Evolutionary conservation across 257 asterid genomes (phyloP), one percentile per base, ranked within the genome.

Genomic region (Solanum lignicaule): DNA sequence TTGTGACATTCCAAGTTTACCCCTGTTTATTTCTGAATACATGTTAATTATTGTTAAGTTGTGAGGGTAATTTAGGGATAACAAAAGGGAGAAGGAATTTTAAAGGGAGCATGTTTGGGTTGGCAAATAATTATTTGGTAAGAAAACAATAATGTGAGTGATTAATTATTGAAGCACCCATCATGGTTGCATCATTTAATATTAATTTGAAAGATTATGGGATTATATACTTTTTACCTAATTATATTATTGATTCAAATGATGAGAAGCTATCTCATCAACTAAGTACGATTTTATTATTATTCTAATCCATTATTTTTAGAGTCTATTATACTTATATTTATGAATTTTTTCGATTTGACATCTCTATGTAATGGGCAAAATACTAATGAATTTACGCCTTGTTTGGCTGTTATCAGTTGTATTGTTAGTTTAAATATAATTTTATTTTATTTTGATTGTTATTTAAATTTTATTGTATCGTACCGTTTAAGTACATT

Each of bases 171-270:
- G 68, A 8, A 81, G 65, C 29, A 5, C 62, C 68, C 20, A 81
- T 81, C 27, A 82, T 82, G 39, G 69, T 15, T 48, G 41, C 3
- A 82, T 82, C 69, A 46, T 48, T 81, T 81, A 81, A 81, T 48
- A 81, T 35, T 71, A 73, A 74, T 74, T 74, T 35, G 82, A 35
- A 74, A 74, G 82, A 74, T 35, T 35, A 39, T 74, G 52, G 52
- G 82, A 74, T 74, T 74, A 74, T 74, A 74, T 74, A 74, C 48
- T 21, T 32, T 74, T 79, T 58, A 87, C 85, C 92, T 89, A 84
- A 89, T 92, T 85, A 90, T 90, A 89, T 90, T 85, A 55, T 88
- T 89, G 91, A 62, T 88, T 91, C 89, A 72, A 82, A 88, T 89
- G 85, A 88, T 83, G 83, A 83, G 87, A 78, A n/a, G 82, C 84